Conservation (phyloP, 2,329 filamentous ascomycete genomes). For the Gnomoniopsis sp. region DNA sequence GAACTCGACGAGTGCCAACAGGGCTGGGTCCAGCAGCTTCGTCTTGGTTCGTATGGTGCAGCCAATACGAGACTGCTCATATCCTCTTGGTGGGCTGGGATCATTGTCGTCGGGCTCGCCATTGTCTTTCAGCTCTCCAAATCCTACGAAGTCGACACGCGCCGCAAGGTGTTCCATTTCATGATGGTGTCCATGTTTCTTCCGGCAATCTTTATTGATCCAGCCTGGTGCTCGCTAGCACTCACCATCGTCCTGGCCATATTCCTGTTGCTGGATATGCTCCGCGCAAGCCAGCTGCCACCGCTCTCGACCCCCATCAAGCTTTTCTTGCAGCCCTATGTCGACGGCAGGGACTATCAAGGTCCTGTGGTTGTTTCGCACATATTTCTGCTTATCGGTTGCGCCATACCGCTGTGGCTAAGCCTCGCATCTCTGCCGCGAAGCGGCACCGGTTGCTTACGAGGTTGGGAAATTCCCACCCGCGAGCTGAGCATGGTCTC, state of each 20-base stretch:
- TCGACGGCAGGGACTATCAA: conserved; percentile 87
- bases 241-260: conserved; percentile 75
- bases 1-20: conserved; percentile 38
- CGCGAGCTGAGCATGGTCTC: conserved; percentile 87
- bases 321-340: conserved; percentile 84
- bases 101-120: conserved; percentile 68
- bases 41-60: conserved; percentile 62
- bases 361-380: conserved; percentile 95
- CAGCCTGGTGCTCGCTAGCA: conserved; percentile 75
- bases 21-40: conserved; percentile 64
- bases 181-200: conserved; percentile 98
- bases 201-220: conserved; percentile 82
- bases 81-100: conserved; percentile 66
- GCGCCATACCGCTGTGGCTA: conserved; percentile 91
- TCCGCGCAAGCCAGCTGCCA: conserved; percentile 87
- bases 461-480: conserved; percentile 71
- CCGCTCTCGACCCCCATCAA: conserved; percentile 85
- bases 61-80: conserved; percentile 81
- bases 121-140: conserved; percentile 72
- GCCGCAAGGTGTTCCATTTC: conserved; percentile 95
- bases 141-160: conserved; percentile 87
- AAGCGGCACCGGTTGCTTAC: conserved; percentile 50
- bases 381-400: conserved; percentile 92
- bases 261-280: conserved; percentile 84
- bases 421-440: conserved; percentile 69